These are phyloP conservation scores for Mycothermus thermophilus DNA, from an alignment of 495 filamentous ascomycete genomes.

Conservation along the genomic window DNA sequence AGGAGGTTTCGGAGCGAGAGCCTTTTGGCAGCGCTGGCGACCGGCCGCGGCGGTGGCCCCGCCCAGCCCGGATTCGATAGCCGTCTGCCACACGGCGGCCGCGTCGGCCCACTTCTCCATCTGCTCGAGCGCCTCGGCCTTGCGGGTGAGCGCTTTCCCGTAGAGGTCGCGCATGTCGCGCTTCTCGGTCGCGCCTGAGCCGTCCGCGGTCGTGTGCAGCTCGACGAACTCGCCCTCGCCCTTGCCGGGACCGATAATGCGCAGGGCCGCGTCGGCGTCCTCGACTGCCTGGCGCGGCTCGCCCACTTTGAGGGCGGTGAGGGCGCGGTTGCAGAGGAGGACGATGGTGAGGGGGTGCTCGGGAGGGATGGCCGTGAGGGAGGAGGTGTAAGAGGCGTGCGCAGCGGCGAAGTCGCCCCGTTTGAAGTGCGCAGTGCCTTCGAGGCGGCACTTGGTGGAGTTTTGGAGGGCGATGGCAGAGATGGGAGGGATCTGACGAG, in stretches of 20 bases:
- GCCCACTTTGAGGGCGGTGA: constrained; percentile 78
- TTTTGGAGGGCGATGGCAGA: constrained; percentile 53
- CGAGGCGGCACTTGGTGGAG: constrained; percentile 60
- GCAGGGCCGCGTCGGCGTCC: constrained; percentile 71
- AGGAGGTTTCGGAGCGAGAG: constrained; percentile 44
- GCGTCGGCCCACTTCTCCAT: constrained; percentile 90
- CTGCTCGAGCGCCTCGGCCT: constrained; percentile 90
- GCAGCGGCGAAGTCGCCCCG: constrained; percentile 82
- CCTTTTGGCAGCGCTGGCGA: constrained; percentile 81
- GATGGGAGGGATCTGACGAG: constrained; percentile 52
- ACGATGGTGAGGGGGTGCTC: constrained; percentile 77
- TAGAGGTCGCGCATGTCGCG: constrained; percentile 90
- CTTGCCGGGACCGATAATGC: constrained; percentile 60
- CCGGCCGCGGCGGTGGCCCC: constrained; percentile 72
- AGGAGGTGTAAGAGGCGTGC: constrained; percentile 64
- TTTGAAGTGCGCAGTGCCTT: constrained; percentile 81
- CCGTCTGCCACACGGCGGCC: constrained; percentile 59
- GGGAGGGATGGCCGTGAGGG: constrained; percentile 58
- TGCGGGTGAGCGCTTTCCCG: constrained; percentile 81
- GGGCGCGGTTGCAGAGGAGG: constrained; percentile 79
- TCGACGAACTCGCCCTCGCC: constrained; percentile 71
- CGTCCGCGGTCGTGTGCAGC: constrained; percentile 34
- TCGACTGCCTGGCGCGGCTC: constrained; percentile 71
- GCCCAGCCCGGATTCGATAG: constrained; percentile 72
- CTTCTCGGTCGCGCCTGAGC: constrained; percentile 43